Percentiles rank a stretch among this genome's conserved stretches.
Conservation (phyloP, 1,284 basidiomycete genomes). For the Ustilago trichophora region DNA sequence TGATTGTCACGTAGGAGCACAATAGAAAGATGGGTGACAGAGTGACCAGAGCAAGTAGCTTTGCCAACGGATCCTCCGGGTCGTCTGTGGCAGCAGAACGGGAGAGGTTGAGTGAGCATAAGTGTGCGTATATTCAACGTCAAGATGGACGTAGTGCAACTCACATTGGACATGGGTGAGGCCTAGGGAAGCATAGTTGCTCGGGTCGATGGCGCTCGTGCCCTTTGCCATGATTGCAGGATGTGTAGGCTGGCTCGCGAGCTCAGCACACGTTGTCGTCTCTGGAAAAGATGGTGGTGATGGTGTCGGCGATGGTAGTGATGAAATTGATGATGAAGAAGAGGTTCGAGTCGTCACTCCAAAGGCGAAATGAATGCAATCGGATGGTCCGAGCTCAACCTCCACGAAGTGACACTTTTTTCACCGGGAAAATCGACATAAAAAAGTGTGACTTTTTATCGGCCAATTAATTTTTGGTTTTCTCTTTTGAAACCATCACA, state of each 20-base stretch:
- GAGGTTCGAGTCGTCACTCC: neutral
- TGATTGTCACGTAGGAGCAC: conserved; percentile 77
- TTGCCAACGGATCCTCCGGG: conserved; percentile 47
- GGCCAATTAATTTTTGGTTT: too few species aligned
- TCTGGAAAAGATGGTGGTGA: neutral
- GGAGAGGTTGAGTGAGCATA: too few species aligned
- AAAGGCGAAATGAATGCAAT: neutral
- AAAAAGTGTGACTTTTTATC: too few species aligned
- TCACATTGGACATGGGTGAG: conserved; percentile 62
- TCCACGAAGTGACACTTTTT: too few species aligned
- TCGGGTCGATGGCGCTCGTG: conserved; percentile 49
- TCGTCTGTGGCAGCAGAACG: conserved; percentile 26
- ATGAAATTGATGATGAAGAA: neutral
- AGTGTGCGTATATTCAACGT: too few species aligned
- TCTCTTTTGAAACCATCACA: too few species aligned
- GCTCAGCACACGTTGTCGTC: neutral
- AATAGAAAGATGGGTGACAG: conserved; percentile 62
- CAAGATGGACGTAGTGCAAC: too few species aligned
- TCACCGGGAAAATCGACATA: too few species aligned
- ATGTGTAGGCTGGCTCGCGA: too few species aligned
- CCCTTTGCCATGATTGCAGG: conserved; percentile 24
- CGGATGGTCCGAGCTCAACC: conserved; percentile 22
- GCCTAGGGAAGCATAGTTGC: conserved; percentile 52
- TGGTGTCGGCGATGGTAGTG: neutral
- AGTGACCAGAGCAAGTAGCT: conserved; percentile 57